Evolutionary conservation across 176 grass and related monocot species (phyloP).

Genomic region (Aegilops longissima): DNA sequence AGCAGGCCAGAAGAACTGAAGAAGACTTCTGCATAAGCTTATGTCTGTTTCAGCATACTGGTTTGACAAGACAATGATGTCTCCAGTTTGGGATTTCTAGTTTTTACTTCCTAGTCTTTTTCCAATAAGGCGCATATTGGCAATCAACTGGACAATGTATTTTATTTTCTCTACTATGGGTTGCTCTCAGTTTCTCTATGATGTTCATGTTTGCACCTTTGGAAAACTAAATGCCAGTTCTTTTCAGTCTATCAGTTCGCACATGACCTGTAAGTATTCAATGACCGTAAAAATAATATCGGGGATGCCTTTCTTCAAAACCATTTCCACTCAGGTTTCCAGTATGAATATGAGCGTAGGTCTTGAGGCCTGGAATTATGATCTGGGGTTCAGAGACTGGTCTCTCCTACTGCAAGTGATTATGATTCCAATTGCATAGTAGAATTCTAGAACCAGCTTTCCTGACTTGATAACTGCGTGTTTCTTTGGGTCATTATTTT

Average conservation of each 20-base stretch:
- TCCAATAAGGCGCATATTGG: conserved; percentile 45
- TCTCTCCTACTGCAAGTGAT: background rate
- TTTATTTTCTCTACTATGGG: conserved; percentile 5
- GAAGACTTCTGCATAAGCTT: background rate
- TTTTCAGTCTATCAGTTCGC: conserved; percentile 6
- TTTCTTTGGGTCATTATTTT: conserved; percentile 10
- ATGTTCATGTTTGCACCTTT: conserved; percentile 5
- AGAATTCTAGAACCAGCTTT: conserved; percentile 1
- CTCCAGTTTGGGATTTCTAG: conserved; percentile 29
- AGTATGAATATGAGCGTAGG: background rate
- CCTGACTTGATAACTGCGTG: background rate
- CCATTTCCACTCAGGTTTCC: background rate
- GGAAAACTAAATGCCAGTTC: conserved; percentile 21
- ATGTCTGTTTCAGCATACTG: conserved; percentile 5
- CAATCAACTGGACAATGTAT: conserved; percentile 31
- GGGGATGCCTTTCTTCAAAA: background rate
- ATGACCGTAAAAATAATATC: background rate
- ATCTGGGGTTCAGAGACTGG: background rate
- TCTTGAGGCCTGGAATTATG: background rate
- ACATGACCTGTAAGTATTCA: background rate
- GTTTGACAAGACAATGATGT: conserved; percentile 32
- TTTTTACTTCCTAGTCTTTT: conserved; percentile 27
- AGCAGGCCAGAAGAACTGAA: conserved; percentile 53
- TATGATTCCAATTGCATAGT: background rate
- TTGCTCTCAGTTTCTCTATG: conserved; percentile 18